Evolutionary conservation across 1,284 basidiomycete species (phyloP).

Genomic region (Tilletia setariae): DNA sequence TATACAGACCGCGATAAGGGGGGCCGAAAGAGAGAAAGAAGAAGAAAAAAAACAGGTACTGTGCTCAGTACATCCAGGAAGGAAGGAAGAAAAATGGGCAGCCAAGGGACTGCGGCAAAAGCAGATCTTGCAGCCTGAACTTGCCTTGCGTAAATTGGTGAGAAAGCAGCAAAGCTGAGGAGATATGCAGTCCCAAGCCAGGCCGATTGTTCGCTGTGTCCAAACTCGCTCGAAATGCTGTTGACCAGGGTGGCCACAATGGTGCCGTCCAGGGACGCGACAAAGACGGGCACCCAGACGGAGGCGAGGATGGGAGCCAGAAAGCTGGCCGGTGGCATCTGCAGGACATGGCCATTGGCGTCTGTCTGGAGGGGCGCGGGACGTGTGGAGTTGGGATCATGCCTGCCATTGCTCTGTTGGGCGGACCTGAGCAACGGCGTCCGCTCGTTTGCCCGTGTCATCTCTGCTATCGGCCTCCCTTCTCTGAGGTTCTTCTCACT

Average conservation of each 20-base stretch:
- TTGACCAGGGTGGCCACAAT: constrained; percentile 53
- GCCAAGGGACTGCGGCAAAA: no score
- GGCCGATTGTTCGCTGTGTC: constrained; percentile 46
- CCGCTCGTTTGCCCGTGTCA: background rate
- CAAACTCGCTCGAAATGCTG: constrained; percentile 47
- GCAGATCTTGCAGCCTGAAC: no score
- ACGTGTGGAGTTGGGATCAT: no score
- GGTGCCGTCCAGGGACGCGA: constrained; percentile 46
- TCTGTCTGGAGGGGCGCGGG: no score
- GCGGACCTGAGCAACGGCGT: background rate
- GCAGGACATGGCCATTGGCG: background rate
- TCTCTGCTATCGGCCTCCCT: background rate
- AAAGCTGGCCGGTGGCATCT: constrained; percentile 9
- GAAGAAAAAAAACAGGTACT: no score
- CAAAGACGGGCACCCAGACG: constrained; percentile 49
- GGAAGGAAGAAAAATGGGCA: no score
- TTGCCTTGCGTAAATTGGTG: constrained; percentile 40
- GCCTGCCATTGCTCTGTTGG: no score
- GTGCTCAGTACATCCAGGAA: no score
- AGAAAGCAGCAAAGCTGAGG: constrained; percentile 47
- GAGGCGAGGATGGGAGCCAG: constrained; percentile 25
- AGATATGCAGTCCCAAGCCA: constrained; percentile 53
- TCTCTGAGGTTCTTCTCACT: background rate
- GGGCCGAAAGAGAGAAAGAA: background rate
- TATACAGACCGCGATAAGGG: constrained; percentile 17